Conservation (phyloP, 2,329 filamentous ascomycete species). For the Fusarium sacchari region DNA sequence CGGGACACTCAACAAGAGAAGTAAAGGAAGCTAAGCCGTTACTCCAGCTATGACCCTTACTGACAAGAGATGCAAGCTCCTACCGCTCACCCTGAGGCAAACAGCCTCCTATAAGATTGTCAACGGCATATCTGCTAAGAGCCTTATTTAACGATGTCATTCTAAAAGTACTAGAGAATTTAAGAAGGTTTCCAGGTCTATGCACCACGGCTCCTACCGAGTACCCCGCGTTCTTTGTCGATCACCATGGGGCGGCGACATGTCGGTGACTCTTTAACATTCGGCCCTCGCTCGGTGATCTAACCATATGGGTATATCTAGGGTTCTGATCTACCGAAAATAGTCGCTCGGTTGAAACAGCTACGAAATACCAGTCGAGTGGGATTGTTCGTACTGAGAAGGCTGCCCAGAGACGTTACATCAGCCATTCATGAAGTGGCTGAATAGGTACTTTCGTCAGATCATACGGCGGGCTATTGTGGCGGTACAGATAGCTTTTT, state of each 20-base stretch:
- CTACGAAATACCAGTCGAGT: fast-evolving
- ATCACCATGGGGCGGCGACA: constrained; percentile 12
- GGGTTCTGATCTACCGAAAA: background rate
- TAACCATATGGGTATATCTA: background rate
- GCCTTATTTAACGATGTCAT: no score
- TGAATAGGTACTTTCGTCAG: background rate
- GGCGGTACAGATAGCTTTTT: no score
- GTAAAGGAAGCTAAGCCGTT: fast-evolving
- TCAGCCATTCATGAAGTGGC: fast-evolving
- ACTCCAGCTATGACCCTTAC: fast-evolving
- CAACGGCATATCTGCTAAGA: no score
- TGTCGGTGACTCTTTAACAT: constrained; percentile 5
- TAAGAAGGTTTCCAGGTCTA: background rate
- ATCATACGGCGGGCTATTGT: no score
- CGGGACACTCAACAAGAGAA: no score
- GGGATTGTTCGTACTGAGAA: fast-evolving
- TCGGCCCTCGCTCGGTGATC: constrained; percentile 19
- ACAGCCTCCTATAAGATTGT: no score
- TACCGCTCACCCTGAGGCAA: fast-evolving
- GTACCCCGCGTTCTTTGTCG: constrained; percentile 1
- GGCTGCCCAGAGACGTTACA: background rate
- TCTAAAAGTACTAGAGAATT: background rate
- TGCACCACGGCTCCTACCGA: background rate
- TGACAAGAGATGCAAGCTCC: background rate
- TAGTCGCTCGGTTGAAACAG: fast-evolving